Base-by-base conservation (phyloP, 139 green algal species). In the Volvox reticuliferus region DNA sequence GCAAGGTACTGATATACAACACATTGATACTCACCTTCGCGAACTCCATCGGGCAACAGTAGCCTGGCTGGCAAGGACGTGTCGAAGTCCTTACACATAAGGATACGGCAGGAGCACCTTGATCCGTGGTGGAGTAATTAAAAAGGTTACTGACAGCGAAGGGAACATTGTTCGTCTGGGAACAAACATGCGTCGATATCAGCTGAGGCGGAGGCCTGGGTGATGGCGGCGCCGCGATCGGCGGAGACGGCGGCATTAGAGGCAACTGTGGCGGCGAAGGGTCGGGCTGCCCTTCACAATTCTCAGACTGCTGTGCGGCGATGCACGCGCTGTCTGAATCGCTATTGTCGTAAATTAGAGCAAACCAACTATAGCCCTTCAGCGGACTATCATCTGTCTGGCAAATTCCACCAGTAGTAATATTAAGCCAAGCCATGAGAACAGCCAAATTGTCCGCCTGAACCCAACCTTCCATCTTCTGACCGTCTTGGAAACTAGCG, bases 1-100 rank as follows among this genome's bases (percentile, higher is more conserved):
- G n/a, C n/a, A n/a, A n/a, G n/a, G n/a, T n/a, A n/a, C n/a, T n/a
- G n/a, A n/a, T n/a, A n/a, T n/a, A n/a, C n/a, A n/a, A n/a, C n/a
- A n/a, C n/a, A n/a, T n/a, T n/a, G n/a, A n/a, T n/a, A n/a, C 36
- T 68, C 21, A 84, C 78, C 78, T 84, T 84, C 12, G 78, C 78
- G 67, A 84, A 84, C 2, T n/a, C 36, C 78, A 84, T 84, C 3
- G 78, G 37, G 78, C 78, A 84, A 35, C 78, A 84, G 18, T 84
- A 84, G 14, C 36, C 36, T 1, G 35, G 20, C 78, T 44, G 30
- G 78, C 78, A 84, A 12, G 18, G 21, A 0, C 37, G 1, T 13
- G 18, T 68, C 26, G 19, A 28, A 20, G 63, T 44, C 78, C 18
- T 22, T 35, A 84, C 36, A 32, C 78, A 84, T 35, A 84, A 36